Evolutionary conservation across 345 rosid genomes (phyloP), one percentile per base, ranked within the genome.

Genomic region (Hypericum androsaemum): DNA sequence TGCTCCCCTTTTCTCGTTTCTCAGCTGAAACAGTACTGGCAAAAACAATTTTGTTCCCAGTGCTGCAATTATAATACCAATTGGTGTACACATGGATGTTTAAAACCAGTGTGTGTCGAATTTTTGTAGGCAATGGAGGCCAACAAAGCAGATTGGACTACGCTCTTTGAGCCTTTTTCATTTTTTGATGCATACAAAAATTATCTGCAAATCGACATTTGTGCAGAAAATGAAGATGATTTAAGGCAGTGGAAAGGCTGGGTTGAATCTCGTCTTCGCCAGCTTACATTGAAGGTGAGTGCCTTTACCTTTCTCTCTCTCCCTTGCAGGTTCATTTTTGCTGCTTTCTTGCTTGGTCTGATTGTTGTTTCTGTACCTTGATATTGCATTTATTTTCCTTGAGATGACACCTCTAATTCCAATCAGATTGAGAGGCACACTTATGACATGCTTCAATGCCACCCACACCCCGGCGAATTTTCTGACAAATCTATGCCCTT

Each of bases 221-320:
- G 69, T 66, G 94, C 98, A 7, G 94, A 74, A 68, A 83, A 85
- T 73, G 90, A 63, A 22, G 88, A 88, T 68, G 94, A 88, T 65
- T 70, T 88, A 56, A 81, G 95, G 54, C 77, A 80, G 32, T 92
- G 98, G 97, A 83, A 92, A 81, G 98, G 98, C 10, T 88, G 98
- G 98, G 98, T 92, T 61, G 88, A 88, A 78, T 92, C 98, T 54
- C 96, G 96, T 42, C 89, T 92, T 45, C 89, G 96, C 51, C 89
- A 80, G 59, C 98, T 92, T 51, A 92, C 86, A 44, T 69, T 88
- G 77, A 88, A 77, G 98, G 97, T 88, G 51, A 64, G 55, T 32
- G 3, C 22, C 37, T n/a, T 22, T 8, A 10, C 48, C 52, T 11
- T 10, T 32, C 39, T 10, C 36, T 15, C 36, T 32, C 7, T 41